A percentile compares a stretch with the other conserved stretches of the same genome.
Evolutionary conservation across 73 alveolate species (phyloP).

Genomic region (Tetrahymena borealis): DNA sequence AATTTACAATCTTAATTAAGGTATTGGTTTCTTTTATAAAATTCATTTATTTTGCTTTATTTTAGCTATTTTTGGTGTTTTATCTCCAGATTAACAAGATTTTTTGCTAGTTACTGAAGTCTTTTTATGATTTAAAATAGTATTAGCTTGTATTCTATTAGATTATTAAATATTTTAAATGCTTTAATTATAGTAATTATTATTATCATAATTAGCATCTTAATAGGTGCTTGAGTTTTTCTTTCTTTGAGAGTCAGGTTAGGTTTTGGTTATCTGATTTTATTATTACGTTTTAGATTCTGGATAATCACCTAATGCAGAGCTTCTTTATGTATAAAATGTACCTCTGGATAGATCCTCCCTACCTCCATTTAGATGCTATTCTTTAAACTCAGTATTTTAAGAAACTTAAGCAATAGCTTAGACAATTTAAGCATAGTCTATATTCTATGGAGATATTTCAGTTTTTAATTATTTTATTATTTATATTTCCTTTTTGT

Average conservation of each 20-base stretch:
- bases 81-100: too few relatives aligned
- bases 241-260: neutral
- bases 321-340: neutral
- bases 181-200: neutral
- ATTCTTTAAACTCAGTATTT: neutral
- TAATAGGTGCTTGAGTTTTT: neutral
- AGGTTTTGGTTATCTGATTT: neutral
- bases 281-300: neutral
- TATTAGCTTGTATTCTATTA: neutral
- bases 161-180: neutral
- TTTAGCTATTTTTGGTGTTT: too few relatives aligned
- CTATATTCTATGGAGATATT: neutral
- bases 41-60: too few relatives aligned
- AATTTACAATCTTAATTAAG: too few relatives aligned
- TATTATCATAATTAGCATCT: neutral
- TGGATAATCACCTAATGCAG: neutral
- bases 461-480: neutral
- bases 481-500: neutral
- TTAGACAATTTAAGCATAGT: neutral
- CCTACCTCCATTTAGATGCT: neutral
- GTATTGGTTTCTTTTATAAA: too few relatives aligned
- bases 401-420: neutral
- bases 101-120: neutral
- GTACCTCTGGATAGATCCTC: neutral
- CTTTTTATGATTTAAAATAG: too few relatives aligned